Conservation (phyloP, 352 stramenopile species). For the Phytophthora brassicae region DNA sequence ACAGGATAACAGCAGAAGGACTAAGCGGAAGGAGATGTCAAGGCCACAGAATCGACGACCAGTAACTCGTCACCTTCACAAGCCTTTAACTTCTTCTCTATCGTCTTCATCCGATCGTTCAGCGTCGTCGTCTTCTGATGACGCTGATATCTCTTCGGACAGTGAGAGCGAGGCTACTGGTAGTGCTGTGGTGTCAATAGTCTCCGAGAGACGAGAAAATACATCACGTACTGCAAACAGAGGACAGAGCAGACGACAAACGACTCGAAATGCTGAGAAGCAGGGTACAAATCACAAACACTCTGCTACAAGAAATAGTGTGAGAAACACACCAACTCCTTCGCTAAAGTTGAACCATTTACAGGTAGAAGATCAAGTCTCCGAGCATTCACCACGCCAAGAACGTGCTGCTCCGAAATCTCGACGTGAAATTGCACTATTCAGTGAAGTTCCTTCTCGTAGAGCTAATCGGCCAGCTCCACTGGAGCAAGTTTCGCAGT, state of each 20-base stretch:
- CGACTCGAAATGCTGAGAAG: slow-evolving; percentile 6
- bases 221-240: not conserved
- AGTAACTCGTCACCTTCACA: not conserved
- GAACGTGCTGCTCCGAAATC: not conserved
- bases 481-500: slow-evolving; percentile 11
- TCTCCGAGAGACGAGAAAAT: slow-evolving; percentile 6
- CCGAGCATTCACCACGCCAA: not conserved
- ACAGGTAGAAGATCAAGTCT: slow-evolving; percentile 2
- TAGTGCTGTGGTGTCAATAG: too few relatives aligned
- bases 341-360: slow-evolving; percentile 13
- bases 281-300: not conserved
- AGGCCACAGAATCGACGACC: slow-evolving; percentile 6
- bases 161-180: slow-evolving; percentile 9
- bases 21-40: not conserved
- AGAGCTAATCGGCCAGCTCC: slow-evolving; percentile 6
- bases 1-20: not conserved
- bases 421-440: slow-evolving; percentile 1
- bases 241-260: not conserved
- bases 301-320: not conserved
- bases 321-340: not conserved
- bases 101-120: slow-evolving; percentile 2
- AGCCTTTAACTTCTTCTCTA: not conserved
- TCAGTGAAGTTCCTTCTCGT: slow-evolving; percentile 5
- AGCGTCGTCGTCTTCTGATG: not conserved
- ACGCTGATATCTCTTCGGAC: slow-evolving; percentile 9